phyloP scores from a whole-genome alignment of 1,284 basidiomycete species.

The Apiotrichum mycotoxinovorans region DNA sequence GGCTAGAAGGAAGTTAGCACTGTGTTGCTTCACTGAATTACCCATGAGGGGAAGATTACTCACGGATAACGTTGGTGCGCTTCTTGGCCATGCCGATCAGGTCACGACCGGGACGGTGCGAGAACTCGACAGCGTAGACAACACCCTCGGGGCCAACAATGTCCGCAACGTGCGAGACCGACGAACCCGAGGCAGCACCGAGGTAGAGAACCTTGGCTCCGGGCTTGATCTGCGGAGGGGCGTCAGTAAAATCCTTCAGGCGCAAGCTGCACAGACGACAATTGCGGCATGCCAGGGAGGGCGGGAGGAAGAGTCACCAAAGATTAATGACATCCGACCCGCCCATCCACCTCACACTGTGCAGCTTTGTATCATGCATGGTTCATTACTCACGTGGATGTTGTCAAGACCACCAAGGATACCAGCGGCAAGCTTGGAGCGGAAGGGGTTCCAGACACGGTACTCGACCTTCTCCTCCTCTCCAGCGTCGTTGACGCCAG shows the following conservation, averaged over 20 bases:
- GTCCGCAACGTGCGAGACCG: slow-evolving; percentile 97
- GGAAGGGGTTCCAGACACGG: slow-evolving; percentile 99
- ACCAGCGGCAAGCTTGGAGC: slow-evolving; percentile 94
- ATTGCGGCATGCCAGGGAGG: neutral
- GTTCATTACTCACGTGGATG: slow-evolving; percentile 59
- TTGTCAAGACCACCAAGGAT: slow-evolving; percentile 92
- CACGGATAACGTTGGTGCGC: slow-evolving; percentile 91
- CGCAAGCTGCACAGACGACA: neutral
- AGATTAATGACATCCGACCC: neutral
- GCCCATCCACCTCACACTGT: neutral
- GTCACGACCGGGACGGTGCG: slow-evolving; percentile 91
- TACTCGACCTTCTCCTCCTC: slow-evolving; percentile 88
- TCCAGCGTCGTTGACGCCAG: slow-evolving; percentile 60
- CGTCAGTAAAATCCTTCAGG: slow-evolving; percentile 1
- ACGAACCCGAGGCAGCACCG: slow-evolving; percentile 90
- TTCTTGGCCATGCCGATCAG: slow-evolving; percentile 99
- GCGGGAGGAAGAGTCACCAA: neutral
- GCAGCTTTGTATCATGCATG: neutral
- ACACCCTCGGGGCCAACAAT: slow-evolving; percentile 95
- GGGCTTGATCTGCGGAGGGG: slow-evolving; percentile 64
- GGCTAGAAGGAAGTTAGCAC: slow-evolving; percentile 54
- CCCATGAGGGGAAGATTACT: neutral
- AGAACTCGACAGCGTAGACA: slow-evolving; percentile 99
- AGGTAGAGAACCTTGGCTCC: slow-evolving; percentile 97
- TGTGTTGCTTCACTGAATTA: too few species aligned